Evolutionary conservation across 805 yeast genomes (phyloP).

Genomic region (Komagataella pseudopastoris): DNA sequence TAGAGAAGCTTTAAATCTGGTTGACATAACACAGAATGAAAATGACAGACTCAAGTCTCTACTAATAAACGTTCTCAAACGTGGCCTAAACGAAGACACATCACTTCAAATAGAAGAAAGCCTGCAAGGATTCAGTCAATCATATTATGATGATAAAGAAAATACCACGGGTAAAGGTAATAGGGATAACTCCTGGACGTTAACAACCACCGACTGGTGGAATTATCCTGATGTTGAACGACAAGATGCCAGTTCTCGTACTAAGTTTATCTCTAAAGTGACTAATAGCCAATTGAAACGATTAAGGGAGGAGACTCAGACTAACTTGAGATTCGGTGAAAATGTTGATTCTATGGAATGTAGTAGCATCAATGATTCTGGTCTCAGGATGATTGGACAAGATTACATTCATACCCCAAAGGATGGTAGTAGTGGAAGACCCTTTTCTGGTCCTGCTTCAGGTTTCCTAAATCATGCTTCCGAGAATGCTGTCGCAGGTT

Average conservation of each 20-base stretch:
- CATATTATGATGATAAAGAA: background rate
- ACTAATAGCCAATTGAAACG: background rate
- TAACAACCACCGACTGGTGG: background rate
- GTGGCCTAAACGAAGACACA: background rate
- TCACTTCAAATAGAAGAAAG: background rate
- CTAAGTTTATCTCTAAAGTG: background rate
- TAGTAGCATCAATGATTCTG: background rate
- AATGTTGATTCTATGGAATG: background rate
- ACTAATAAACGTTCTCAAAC: background rate
- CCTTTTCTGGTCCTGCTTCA: no score
- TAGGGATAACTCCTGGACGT: background rate
- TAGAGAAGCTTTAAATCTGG: conserved; percentile 29
- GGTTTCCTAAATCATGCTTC: no score
- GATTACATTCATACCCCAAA: background rate
- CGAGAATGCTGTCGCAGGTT: no score
- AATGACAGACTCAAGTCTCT: conserved; percentile 12
- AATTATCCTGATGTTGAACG: background rate
- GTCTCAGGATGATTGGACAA: background rate
- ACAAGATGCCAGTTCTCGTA: background rate
- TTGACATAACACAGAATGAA: conserved; percentile 6
- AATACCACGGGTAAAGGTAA: background rate
- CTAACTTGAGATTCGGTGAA: background rate
- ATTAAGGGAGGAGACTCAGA: background rate
- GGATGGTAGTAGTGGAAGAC: background rate
- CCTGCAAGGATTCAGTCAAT: background rate